phyloP scores from a whole-genome alignment of 2,329 filamentous ascomycete species.

The Pseudogymnoascus sp. region DNA sequence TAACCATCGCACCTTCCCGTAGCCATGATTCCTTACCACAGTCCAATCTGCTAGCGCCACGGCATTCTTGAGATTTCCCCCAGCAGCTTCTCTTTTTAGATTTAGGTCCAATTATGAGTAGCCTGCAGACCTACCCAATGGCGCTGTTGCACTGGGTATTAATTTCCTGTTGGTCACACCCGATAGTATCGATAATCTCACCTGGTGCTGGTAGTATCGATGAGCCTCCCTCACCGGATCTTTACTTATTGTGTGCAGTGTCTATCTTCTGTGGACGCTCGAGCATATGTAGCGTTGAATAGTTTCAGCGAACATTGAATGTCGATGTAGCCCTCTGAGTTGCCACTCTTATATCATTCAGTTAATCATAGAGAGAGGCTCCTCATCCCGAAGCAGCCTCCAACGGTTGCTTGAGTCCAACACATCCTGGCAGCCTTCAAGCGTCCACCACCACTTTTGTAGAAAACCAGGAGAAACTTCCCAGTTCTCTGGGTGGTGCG shows the following conservation, averaged over 20 bases:
- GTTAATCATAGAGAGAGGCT: constrained; percentile 6
- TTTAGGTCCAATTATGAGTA: no score
- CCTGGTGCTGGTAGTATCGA: no score
- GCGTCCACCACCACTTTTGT: constrained; percentile 17
- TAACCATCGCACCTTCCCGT: not conserved
- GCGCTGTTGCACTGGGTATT: no score
- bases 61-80: not conserved
- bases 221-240: no score
- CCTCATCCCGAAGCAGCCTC: constrained; percentile 16
- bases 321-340: not conserved
- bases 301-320: no score
- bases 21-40: not conserved
- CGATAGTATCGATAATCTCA: no score
- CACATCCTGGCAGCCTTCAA: constrained; percentile 17
- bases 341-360: not conserved
- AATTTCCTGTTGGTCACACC: no score
- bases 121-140: no score
- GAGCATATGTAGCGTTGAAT: no score
- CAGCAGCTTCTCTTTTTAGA: no score
- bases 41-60: not conserved
- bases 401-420: constrained; percentile 18
- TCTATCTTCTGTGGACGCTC: no score
- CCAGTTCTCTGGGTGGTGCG: constrained; percentile 16
- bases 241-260: no score
- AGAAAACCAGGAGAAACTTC: constrained; percentile 18